Evolutionary conservation across 768 basidiomycete genomes (phyloP).

Genomic region (Naganishia vaughanmartiniae): DNA sequence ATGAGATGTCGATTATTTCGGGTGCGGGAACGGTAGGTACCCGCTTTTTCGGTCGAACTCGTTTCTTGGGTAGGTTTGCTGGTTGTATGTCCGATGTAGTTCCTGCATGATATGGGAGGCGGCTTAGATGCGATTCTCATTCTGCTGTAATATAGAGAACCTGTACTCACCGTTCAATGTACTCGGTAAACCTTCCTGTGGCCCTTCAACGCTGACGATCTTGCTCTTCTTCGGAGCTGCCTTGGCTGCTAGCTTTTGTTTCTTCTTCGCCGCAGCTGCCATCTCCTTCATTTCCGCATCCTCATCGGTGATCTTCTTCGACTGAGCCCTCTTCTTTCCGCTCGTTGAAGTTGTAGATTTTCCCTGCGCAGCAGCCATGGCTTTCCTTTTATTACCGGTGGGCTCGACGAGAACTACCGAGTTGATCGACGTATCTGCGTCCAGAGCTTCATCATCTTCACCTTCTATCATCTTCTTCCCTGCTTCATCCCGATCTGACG

Average conservation of each 20-base stretch:
- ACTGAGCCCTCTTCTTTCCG: neutral
- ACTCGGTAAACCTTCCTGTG: neutral
- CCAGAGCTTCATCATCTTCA: neutral
- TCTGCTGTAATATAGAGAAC: neutral
- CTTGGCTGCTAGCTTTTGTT: neutral
- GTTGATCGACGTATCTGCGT: slow-evolving; percentile 9
- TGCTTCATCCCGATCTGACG: neutral
- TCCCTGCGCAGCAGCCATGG: neutral
- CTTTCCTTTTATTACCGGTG: slow-evolving; percentile 4
- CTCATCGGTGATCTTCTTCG: slow-evolving; percentile 28
- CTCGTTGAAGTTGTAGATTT: neutral
- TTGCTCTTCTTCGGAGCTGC: neutral
- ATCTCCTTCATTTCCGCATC: slow-evolving; percentile 31
- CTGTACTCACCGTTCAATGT: neutral
- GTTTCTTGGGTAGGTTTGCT: neutral
- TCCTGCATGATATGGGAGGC: neutral
- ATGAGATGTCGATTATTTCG: slow-evolving; percentile 19
- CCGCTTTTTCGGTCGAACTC: slow-evolving; percentile 8
- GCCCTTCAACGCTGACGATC: neutral
- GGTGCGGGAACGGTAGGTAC: neutral
- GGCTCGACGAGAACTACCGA: slow-evolving; percentile 4
- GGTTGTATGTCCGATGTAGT: neutral
- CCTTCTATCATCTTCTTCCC: neutral
- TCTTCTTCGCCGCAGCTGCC: slow-evolving; percentile 22
- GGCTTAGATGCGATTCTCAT: neutral